These are phyloP conservation scores for Metschnikowia henanensis DNA, from an alignment of 805 yeast species.

Conservation along the genomic window DNA sequence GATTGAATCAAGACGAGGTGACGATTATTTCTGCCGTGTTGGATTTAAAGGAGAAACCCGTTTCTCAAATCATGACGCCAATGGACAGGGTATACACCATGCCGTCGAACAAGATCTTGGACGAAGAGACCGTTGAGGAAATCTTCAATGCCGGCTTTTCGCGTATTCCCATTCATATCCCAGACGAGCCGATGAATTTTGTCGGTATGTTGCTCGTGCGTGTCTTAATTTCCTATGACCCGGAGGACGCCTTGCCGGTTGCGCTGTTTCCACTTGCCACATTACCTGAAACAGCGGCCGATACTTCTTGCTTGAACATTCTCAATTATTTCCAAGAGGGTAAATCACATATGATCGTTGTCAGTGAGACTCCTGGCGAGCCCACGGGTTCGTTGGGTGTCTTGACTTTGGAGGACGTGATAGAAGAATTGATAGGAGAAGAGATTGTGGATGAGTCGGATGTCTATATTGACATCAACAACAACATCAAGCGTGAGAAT, in stretches of 20 bases:
- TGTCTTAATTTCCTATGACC: slow-evolving; percentile 91
- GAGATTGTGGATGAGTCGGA: slow-evolving; percentile 97
- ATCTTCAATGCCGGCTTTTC: slow-evolving; percentile 94
- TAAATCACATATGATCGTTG: slow-evolving; percentile 95
- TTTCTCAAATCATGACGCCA: slow-evolving; percentile 90
- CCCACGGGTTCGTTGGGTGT: slow-evolving; percentile 87
- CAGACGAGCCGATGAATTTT: slow-evolving; percentile 85
- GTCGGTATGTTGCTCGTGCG: slow-evolving; percentile 95
- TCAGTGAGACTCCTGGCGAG: slow-evolving; percentile 81
- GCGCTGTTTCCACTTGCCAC: slow-evolving; percentile 95
- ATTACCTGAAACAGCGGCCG: slow-evolving; percentile 88
- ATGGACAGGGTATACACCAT: slow-evolving; percentile 85
- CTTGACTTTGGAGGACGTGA: slow-evolving; percentile 93
- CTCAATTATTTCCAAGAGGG: slow-evolving; percentile 97
- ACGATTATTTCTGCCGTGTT: slow-evolving; percentile 93
- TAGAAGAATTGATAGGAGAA: slow-evolving; percentile 96
- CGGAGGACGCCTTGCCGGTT: slow-evolving; percentile 92
- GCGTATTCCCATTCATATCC: slow-evolving; percentile 90
- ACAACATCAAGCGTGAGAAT: slow-evolving; percentile 73
- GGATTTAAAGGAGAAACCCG: slow-evolving; percentile 90
- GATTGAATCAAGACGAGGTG: slow-evolving; percentile 92
- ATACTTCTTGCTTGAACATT: slow-evolving; percentile 91
- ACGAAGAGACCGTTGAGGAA: slow-evolving; percentile 82
- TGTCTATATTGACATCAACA: slow-evolving; percentile 87
- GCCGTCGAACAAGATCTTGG: slow-evolving; percentile 78